Percentiles rank a stretch among this genome's conserved stretches.
Evolutionary conservation across 2,329 filamentous ascomycete species (phyloP).

Genomic region (Aspergillus japonicus): DNA sequence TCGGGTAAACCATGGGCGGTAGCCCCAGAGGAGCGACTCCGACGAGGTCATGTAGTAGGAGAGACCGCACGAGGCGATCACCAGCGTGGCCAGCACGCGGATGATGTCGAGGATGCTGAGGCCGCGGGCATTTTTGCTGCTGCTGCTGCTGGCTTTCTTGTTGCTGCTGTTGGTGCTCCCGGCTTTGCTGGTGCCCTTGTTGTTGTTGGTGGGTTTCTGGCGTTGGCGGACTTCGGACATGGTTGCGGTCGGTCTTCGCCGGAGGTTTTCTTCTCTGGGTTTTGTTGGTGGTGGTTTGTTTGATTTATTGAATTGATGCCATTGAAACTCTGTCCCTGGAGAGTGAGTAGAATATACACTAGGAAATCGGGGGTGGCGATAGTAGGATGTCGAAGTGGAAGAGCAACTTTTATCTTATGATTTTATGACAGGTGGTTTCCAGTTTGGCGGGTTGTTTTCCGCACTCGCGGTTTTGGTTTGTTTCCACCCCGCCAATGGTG

Average conservation of each 20-base stretch:
- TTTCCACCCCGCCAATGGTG: not conserved
- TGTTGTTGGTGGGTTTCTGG: conserved; percentile 20
- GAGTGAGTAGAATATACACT: not conserved
- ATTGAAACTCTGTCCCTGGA: not conserved
- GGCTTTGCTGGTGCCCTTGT: conserved; percentile 2
- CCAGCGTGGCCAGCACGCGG: conserved; percentile 66
- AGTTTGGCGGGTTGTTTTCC: not conserved
- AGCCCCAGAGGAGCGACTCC: conserved; percentile 69
- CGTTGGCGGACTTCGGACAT: conserved; percentile 36
- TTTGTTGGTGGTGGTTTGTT: too few relatives aligned
- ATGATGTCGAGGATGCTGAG: conserved; percentile 62
- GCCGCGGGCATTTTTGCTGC: conserved; percentile 22
- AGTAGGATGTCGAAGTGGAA: too few relatives aligned
- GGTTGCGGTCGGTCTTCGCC: conserved; percentile 1
- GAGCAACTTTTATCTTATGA: too few relatives aligned
- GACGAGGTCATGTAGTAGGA: conserved; percentile 75
- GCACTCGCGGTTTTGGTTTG: not conserved
- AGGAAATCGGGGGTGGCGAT: too few relatives aligned
- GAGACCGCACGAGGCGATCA: conserved; percentile 65
- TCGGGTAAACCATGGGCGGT: conserved; percentile 61
- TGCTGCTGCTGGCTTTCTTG: conserved; percentile 3
- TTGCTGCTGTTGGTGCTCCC: conserved; percentile 5
- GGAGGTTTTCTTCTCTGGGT: not conserved
- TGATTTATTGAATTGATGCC: not conserved
- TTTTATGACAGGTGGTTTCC: conserved; percentile 6